Conservation (phyloP, 495 filamentous ascomycete genomes). For the Pyrenopolyporus hunteri region DNA sequence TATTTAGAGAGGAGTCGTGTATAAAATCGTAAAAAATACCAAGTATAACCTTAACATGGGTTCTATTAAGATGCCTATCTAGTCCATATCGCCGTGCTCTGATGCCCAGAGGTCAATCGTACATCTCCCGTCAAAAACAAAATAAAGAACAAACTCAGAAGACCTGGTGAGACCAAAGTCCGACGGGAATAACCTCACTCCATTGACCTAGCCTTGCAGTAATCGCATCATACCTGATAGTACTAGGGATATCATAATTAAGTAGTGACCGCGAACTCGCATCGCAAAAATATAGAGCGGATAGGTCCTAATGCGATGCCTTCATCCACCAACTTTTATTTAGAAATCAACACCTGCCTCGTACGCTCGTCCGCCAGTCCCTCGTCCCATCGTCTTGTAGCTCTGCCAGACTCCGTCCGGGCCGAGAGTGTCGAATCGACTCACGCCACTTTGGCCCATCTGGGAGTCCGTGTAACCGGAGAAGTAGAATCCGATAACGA, state of each 20-base stretch:
- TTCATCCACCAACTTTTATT: background rate
- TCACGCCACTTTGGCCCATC: conserved; percentile 59
- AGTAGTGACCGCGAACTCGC: background rate
- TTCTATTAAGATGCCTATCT: conserved; percentile 28
- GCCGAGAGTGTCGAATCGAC: conserved; percentile 72
- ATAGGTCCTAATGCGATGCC: background rate
- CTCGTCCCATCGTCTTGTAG: conserved; percentile 59
- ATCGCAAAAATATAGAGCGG: conserved; percentile 1
- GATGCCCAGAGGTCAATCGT: background rate
- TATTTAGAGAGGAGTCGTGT: background rate
- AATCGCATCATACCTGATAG: background rate
- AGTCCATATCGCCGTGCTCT: conserved; percentile 7
- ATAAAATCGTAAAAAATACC: background rate
- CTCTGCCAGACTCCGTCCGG: conserved; percentile 58
- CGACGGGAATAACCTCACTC: conserved; percentile 7
- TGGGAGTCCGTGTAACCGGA: conserved; percentile 69
- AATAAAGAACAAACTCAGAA: background rate
- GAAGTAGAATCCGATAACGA: conserved; percentile 90
- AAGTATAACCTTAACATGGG: background rate
- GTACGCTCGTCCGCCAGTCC: conserved; percentile 39
- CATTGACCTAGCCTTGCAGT: conserved; percentile 13
- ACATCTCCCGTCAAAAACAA: no score
- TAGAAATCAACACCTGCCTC: conserved; percentile 37
- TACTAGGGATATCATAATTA: conserved; percentile 35
- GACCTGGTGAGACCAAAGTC: background rate